Conservation (phyloP, 257 asterid species). For the Plectranthus barbatus region DNA sequence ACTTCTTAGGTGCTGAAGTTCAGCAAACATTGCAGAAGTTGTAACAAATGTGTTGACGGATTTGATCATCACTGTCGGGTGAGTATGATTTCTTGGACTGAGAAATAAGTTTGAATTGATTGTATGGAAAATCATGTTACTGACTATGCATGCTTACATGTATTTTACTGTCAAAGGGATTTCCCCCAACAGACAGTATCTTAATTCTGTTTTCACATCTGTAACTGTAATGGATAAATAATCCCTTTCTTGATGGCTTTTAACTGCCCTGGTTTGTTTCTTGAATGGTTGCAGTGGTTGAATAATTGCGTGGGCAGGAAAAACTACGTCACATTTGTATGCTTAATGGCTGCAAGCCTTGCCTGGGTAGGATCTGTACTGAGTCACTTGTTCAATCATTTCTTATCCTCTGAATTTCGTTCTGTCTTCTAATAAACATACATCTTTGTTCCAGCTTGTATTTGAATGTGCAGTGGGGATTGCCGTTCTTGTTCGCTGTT, state of each 20-base stretch:
- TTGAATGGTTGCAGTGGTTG: slow-evolving; percentile 64
- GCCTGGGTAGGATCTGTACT: slow-evolving; percentile 57
- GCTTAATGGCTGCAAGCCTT: slow-evolving; percentile 91
- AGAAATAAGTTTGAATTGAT: not conserved
- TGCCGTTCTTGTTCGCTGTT: slow-evolving; percentile 87
- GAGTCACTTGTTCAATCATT: not conserved
- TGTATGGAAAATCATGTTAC: not conserved
- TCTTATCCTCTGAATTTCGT: not conserved
- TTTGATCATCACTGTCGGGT: slow-evolving; percentile 99
- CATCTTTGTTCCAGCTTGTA: slow-evolving; percentile 53
- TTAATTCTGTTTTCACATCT: not conserved
- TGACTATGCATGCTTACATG: not conserved
- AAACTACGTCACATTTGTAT: slow-evolving; percentile 71
- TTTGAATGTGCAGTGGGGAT: slow-evolving; percentile 85
- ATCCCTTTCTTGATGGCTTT: not conserved
- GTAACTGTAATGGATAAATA: not conserved
- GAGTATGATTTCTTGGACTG: slow-evolving; percentile 27
- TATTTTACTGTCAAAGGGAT: not conserved
- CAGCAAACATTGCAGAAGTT: slow-evolving; percentile 97
- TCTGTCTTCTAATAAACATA: slow-evolving; percentile 5
- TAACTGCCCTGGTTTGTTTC: slow-evolving; percentile 13
- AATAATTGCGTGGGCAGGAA: slow-evolving; percentile 93
- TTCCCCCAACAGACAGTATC: not conserved
- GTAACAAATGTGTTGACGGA: slow-evolving; percentile 98
- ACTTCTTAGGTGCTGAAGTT: slow-evolving; percentile 66